Conservation (phyloP, 2,329 filamentous ascomycete species). For the Pseudomassariella vexata region DNA sequence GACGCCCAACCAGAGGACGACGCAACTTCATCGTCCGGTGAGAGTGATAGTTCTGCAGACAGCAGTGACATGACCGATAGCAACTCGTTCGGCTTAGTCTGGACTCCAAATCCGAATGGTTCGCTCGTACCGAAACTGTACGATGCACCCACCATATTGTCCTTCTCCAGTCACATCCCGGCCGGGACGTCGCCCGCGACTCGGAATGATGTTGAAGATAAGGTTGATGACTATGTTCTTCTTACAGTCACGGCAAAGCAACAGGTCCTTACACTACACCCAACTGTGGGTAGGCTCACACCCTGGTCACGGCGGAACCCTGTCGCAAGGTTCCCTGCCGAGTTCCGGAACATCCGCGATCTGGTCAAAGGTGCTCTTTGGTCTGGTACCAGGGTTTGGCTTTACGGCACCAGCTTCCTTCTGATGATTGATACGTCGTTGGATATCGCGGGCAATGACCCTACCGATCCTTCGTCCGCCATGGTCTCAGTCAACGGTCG, state of each 20-base stretch:
- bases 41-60: conserved; percentile 32
- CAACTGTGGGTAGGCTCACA: conserved; percentile 69
- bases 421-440: conserved; percentile 85
- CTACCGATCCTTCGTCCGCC: conserved; percentile 22
- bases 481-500: conserved; percentile 20
- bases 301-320: conserved; percentile 84
- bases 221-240: conserved; percentile 42
- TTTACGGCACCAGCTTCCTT: conserved; percentile 81
- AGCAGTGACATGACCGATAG: conserved; percentile 38
- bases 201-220: conserved; percentile 18
- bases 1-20: conserved; percentile 26
- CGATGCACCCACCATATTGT: conserved; percentile 59
- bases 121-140: conserved; percentile 64
- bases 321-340: conserved; percentile 64
- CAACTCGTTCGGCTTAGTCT: conserved; percentile 41
- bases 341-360: conserved; percentile 71
- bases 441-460: conserved; percentile 52
- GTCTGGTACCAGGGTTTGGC: conserved; percentile 74
- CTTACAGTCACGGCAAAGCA: conserved; percentile 49
- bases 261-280: conserved; percentile 73
- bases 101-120: conserved; percentile 69
- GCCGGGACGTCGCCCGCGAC: conserved; percentile 18
- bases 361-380: conserved; percentile 79
- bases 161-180: conserved; percentile 54
- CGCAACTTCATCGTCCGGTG: conserved; percentile 24